phyloP scores from a whole-genome alignment of 169 alveolate species.

The Toxoplasma gondii region DNA sequence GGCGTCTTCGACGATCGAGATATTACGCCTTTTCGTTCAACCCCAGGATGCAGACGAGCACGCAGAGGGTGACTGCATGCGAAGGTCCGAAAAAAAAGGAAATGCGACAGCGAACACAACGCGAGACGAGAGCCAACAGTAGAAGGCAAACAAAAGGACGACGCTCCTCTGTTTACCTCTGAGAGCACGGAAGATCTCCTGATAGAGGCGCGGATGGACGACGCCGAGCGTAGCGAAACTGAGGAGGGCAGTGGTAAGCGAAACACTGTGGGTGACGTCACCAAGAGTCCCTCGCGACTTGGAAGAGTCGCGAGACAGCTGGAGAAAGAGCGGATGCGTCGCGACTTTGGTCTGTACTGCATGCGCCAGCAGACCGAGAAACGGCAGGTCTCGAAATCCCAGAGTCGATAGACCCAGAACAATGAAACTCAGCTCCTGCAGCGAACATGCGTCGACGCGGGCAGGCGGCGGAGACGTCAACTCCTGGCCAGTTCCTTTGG shows the following conservation, averaged over 20 bases:
- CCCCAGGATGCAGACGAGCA: too few relatives aligned
- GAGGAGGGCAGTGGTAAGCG: background rate
- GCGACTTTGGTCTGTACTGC: background rate
- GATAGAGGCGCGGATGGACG: background rate
- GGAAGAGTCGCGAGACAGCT: background rate
- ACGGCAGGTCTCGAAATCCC: conserved; percentile 2
- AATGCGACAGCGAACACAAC: too few relatives aligned
- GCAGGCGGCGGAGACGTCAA: background rate
- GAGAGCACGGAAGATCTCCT: background rate
- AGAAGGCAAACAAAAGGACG: too few relatives aligned
- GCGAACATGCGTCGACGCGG: background rate
- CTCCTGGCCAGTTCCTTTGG: background rate
- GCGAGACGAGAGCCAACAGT: too few relatives aligned
- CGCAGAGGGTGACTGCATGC: too few relatives aligned
- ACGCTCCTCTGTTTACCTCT: background rate
- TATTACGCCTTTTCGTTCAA: too few relatives aligned
- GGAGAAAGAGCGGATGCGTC: too few relatives aligned
- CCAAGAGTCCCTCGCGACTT: background rate
- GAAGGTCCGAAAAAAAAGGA: too few relatives aligned
- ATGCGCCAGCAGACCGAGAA: background rate
- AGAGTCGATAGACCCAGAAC: background rate
- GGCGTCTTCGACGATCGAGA: too few relatives aligned
- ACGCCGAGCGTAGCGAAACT: conserved; percentile 19
- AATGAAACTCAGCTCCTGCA: conserved; percentile 6
- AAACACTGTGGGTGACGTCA: background rate